Base-by-base conservation (phyloP, 345 rosid species). In the Populus pruinosa region DNA sequence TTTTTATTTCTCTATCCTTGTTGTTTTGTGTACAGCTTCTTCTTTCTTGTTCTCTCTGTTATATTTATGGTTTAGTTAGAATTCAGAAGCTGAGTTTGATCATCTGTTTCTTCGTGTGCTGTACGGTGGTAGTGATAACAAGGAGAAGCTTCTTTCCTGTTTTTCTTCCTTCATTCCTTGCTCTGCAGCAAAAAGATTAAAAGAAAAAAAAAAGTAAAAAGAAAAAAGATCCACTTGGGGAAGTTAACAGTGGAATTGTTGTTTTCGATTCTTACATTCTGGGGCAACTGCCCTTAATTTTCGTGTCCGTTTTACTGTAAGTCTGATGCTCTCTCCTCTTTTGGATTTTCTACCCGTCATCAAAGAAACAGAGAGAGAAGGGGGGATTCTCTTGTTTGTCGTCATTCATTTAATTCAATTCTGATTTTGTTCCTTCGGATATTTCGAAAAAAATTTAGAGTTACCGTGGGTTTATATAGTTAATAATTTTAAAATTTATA, bases 271-370 rank as follows among this genome's bases (percentile, higher is more conserved):
- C 47, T 66, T 14, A 14, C 47, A 41, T 21, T 0, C 14, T 23
- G 11, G 63, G 27, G 63, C 29, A 59, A n/a, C 31, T 76, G 72
- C 27, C 29, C 65, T 17, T 36, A 71, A 59, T n/a, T 73, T 76
- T 74, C 78, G 5, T 62, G 82, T 72, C 81, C 72, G 56, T 74
- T 78, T 73, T 39, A 81, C 76, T 69, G 84, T 36, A 23, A 69
- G 10, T 72, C 67, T 43, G 75, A 70, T 65, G 2, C 59, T n/a
- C 33, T 63, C 65, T 11, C 31, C 44, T 50, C 44, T 6, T 33
- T 9, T 41, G 11, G 44, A 41, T 44, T 13, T 44, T 66, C 66
- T 66, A 21, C 35, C 67, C 78, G 5, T 66, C 78, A 74, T 43
- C 44, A 41, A n/a, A 23, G 63, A 9, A n/a, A 23, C 3, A 8